These are phyloP conservation scores for Amanita rimosa DNA, from an alignment of 768 basidiomycete genomes.

Conservation along the genomic window DNA sequence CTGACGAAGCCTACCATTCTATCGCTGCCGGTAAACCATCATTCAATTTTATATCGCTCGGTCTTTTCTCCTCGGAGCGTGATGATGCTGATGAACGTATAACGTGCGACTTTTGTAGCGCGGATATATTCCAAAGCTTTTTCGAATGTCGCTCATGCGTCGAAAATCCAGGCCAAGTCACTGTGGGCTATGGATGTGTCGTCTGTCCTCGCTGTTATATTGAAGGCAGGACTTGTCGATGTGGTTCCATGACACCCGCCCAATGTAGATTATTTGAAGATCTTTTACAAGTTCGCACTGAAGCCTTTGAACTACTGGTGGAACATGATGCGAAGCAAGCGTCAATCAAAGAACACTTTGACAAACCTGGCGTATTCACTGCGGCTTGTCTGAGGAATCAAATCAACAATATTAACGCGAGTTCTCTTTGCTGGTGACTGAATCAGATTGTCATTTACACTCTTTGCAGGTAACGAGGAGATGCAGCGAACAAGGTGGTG, in stretches of 20 bases:
- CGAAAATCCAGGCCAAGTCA: conserved; percentile 1
- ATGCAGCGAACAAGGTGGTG: background rate
- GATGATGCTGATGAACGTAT: conserved; percentile 17
- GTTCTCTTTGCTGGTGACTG: background rate
- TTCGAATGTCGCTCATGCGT: conserved; percentile 56
- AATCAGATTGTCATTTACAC: background rate
- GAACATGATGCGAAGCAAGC: background rate
- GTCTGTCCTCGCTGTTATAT: conserved; percentile 66
- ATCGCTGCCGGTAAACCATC: conserved; percentile 12
- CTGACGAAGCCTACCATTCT: conserved; percentile 30
- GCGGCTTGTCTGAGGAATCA: conserved; percentile 1
- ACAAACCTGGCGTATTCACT: background rate
- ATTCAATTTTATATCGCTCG: conserved; percentile 3
- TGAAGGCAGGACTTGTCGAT: conserved; percentile 67
- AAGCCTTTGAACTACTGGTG: conserved; percentile 9
- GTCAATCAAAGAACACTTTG: background rate
- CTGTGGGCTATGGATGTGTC: conserved; percentile 31
- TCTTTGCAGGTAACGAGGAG: background rate
- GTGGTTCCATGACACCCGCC: conserved; percentile 46
- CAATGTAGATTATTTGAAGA: conserved; percentile 42
- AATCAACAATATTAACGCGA: background rate
- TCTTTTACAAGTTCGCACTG: conserved; percentile 22
- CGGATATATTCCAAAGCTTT: conserved; percentile 74
- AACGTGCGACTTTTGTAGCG: conserved; percentile 70
- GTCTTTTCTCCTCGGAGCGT: background rate